phyloP scores from a whole-genome alignment of 352 stramenopile genomes.

The Pythium brachiatum region DNA sequence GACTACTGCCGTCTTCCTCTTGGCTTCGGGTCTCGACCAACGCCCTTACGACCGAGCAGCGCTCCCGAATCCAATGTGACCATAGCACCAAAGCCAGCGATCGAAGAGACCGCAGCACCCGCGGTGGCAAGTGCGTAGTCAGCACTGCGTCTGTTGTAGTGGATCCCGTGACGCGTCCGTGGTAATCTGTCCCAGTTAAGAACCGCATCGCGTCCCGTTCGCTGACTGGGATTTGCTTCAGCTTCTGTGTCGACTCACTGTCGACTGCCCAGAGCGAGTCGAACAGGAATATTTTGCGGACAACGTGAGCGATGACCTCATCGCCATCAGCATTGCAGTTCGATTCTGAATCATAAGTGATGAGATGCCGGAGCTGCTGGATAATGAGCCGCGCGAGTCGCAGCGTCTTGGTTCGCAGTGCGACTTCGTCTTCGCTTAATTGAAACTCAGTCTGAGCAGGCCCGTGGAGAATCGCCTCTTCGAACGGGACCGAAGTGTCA shows the following conservation, averaged over 20 bases:
- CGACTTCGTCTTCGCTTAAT: background rate
- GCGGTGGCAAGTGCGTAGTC: background rate
- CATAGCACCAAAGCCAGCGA: background rate
- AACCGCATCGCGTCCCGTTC: background rate
- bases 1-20: background rate
- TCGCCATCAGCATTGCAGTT: background rate
- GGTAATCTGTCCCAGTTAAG: background rate
- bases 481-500: background rate
- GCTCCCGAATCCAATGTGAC: background rate
- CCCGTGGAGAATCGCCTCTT: background rate
- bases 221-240: no score
- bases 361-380: conserved; percentile 1
- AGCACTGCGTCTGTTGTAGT: no score
- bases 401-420: background rate
- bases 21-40: background rate
- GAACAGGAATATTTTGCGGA: conserved; percentile 6
- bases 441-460: no score
- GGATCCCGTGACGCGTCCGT: background rate
- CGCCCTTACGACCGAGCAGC: background rate
- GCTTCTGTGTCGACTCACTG: background rate
- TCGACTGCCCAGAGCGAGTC: background rate
- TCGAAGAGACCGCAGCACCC: background rate
- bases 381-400: conserved; percentile 6
- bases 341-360: background rate
- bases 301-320: background rate